Evolutionary conservation across 2,329 filamentous ascomycete species (phyloP).

Genomic region (Aaosphaeria arxii): DNA sequence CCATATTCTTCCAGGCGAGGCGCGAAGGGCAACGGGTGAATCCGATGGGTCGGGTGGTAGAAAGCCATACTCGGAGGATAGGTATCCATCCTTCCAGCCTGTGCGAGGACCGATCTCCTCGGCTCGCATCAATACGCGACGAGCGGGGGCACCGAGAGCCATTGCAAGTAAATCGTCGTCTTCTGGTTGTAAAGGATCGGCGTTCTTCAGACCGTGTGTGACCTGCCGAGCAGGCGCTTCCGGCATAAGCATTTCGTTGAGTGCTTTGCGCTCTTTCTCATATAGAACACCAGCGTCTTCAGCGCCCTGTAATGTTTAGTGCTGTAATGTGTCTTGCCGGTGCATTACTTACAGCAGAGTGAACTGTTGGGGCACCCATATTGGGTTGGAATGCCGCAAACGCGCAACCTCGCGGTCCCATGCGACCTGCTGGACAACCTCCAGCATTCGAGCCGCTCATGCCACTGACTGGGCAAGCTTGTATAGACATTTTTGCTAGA

Average conservation of each 20-base stretch:
- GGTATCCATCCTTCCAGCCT: slow-evolving; percentile 54
- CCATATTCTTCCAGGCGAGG: slow-evolving; percentile 52
- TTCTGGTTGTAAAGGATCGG: slow-evolving; percentile 47
- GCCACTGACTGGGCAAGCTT: slow-evolving; percentile 12
- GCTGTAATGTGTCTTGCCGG: neutral
- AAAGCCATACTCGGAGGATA: slow-evolving; percentile 51
- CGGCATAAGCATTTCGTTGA: slow-evolving; percentile 19
- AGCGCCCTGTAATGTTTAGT: slow-evolving; percentile 1
- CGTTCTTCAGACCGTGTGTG: slow-evolving; percentile 39
- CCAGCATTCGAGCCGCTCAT: slow-evolving; percentile 3
- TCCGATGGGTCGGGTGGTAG: slow-evolving; percentile 52
- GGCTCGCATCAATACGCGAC: slow-evolving; percentile 52
- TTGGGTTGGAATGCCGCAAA: slow-evolving; percentile 19
- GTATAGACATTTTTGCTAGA: slow-evolving; percentile 7
- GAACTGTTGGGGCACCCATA: slow-evolving; percentile 7
- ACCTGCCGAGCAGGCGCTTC: slow-evolving; percentile 13
- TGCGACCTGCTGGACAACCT: slow-evolving; percentile 10
- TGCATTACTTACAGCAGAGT: slow-evolving; percentile 9
- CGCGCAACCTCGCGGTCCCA: slow-evolving; percentile 17
- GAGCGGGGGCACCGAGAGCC: slow-evolving; percentile 52
- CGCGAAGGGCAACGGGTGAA: slow-evolving; percentile 44
- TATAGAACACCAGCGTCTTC: slow-evolving; percentile 7
- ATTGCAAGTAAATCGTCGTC: slow-evolving; percentile 52
- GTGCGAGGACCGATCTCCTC: slow-evolving; percentile 50
- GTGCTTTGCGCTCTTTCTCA: slow-evolving; percentile 13